Evolutionary conservation across 768 basidiomycete species (phyloP).

Genomic region (Tremella yokohamensis): DNA sequence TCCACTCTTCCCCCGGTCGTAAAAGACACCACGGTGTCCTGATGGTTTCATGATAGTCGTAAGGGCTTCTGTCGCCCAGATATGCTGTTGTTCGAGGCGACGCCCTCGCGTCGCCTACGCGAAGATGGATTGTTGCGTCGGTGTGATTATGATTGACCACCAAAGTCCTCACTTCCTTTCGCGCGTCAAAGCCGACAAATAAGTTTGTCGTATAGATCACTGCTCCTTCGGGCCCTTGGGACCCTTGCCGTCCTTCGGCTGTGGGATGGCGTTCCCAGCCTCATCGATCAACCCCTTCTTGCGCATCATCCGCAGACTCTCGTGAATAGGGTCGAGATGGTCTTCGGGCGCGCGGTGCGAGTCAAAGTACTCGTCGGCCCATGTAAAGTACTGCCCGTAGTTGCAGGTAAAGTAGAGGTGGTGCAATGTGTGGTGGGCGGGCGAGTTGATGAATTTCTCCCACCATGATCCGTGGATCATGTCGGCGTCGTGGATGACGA

Average conservation of each 20-base stretch:
- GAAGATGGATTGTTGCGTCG: neutral
- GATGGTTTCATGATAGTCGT: too few relatives aligned
- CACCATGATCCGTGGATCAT: slow-evolving; percentile 90
- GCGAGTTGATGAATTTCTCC: slow-evolving; percentile 92
- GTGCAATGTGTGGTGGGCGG: slow-evolving; percentile 94
- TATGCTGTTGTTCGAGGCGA: too few relatives aligned
- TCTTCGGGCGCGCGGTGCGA: slow-evolving; percentile 87
- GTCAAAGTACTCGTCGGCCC: slow-evolving; percentile 76
- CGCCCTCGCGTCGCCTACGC: too few relatives aligned
- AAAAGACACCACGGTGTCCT: too few relatives aligned
- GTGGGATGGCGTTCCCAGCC: slow-evolving; percentile 31
- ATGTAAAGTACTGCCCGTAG: slow-evolving; percentile 96
- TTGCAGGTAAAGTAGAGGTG: slow-evolving; percentile 96
- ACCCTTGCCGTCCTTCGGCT: slow-evolving; percentile 32
- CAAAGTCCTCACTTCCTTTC: too few relatives aligned
- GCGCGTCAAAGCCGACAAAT: too few relatives aligned
- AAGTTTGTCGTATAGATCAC: too few relatives aligned
- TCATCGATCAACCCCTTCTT: slow-evolving; percentile 54
- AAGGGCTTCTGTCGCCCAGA: too few relatives aligned
- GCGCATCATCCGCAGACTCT: slow-evolving; percentile 55
- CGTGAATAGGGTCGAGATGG: slow-evolving; percentile 71
- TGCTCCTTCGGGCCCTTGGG: neutral
- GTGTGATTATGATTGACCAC: neutral
- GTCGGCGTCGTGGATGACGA: slow-evolving; percentile 97
- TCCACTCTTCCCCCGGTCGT: too few relatives aligned